phyloP scores from a whole-genome alignment of 176 grass and related monocot genomes.

The Lolium rigidum region DNA sequence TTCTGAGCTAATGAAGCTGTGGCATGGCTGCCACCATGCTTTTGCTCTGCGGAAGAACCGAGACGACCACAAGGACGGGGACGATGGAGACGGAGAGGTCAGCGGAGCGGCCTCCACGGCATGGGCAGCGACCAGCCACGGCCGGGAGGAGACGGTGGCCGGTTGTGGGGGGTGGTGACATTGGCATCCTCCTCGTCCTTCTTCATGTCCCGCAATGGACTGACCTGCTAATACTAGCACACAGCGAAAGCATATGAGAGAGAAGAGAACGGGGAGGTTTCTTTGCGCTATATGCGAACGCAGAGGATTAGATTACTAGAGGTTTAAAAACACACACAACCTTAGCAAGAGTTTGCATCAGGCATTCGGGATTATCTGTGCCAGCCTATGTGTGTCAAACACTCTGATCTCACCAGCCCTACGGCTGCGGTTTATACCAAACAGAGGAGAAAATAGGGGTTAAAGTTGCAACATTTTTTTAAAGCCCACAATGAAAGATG shows the following conservation, averaged over 20 bases:
- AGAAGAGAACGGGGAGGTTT: conserved; percentile 21
- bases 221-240: conserved; percentile 14
- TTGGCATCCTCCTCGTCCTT: conserved; percentile 52
- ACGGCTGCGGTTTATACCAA: neutral
- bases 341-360: conserved; percentile 10
- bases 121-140: neutral
- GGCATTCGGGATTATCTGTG: conserved; percentile 43
- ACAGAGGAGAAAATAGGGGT: neutral
- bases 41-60: conserved; percentile 44
- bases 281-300: conserved; percentile 41
- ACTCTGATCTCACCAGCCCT: neutral
- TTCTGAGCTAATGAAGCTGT: conserved; percentile 32
- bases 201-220: conserved; percentile 27
- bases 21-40: conserved; percentile 45
- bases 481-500: neutral
- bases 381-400: neutral
- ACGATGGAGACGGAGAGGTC: conserved; percentile 27
- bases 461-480: neutral
- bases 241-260: conserved; percentile 34
- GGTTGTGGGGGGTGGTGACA: conserved; percentile 30
- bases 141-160: conserved; percentile 29
- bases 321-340: conserved; percentile 52
- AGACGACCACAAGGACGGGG: conserved; percentile 21
- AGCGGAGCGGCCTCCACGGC: conserved; percentile 38
- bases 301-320: conserved; percentile 49